phyloP scores from a whole-genome alignment of 805 yeast species.

The Kodamaea nitidulidarum region DNA sequence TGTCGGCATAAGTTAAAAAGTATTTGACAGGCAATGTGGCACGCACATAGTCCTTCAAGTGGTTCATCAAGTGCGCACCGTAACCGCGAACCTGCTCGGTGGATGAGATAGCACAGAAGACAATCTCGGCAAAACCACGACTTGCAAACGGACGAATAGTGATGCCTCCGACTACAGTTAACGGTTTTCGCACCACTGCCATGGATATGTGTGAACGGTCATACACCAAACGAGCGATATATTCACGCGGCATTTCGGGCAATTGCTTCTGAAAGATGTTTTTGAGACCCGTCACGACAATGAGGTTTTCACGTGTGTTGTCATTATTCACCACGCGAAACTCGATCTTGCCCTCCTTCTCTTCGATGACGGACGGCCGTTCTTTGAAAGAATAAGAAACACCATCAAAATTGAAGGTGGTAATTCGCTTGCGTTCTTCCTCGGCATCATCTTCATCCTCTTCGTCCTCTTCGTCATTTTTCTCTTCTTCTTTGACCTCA shows the following conservation, averaged over 20 bases:
- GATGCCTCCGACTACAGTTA: constrained; percentile 96
- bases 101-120: constrained; percentile 95
- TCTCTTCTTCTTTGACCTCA: constrained; percentile 21
- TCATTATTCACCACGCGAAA: constrained; percentile 96
- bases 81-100: constrained; percentile 98
- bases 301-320: constrained; percentile 77
- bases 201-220: constrained; percentile 92
- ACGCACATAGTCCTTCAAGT: constrained; percentile 89
- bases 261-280: constrained; percentile 95
- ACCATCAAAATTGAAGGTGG: constrained; percentile 68
- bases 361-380: constrained; percentile 91
- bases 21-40: constrained; percentile 81
- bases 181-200: constrained; percentile 91
- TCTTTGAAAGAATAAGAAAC: constrained; percentile 79
- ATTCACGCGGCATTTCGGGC: constrained; percentile 98
- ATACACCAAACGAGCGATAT: constrained; percentile 89
- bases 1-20: constrained; percentile 94
- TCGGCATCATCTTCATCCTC: constrained; percentile 44
- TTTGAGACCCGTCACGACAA: constrained; percentile 90
- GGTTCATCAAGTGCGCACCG: constrained; percentile 99
- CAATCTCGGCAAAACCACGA: constrained; percentile 94
- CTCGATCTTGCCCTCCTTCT: constrained; percentile 87
- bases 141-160: constrained; percentile 92
- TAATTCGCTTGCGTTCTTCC: constrained; percentile 39
- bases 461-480: constrained; percentile 24